Percentiles rank a stretch among this genome's conserved stretches.
These are phyloP conservation scores for Pisolithus marmoratus DNA, from an alignment of 768 basidiomycete genomes.

Conservation along the genomic window DNA sequence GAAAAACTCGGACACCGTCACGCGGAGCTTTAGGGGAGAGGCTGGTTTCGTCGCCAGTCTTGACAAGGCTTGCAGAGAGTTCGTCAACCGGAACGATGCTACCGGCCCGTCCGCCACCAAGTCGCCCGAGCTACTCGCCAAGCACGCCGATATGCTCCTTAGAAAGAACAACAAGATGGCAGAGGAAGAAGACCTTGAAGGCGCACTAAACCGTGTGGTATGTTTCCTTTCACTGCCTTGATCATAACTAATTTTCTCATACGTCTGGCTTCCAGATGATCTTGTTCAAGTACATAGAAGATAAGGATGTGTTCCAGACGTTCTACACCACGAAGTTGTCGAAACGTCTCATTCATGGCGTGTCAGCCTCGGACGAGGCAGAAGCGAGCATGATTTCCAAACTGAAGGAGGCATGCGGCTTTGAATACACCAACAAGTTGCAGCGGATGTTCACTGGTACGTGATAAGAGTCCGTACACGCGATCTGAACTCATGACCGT, in stretches of 20 bases:
- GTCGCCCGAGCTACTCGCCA: conserved; percentile 89
- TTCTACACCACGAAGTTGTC: conserved; percentile 95
- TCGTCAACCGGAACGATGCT: conserved; percentile 89
- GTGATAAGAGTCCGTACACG: conserved; percentile 5
- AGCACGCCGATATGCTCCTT: conserved; percentile 83
- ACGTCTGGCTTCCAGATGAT: conserved; percentile 62
- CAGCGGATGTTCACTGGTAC: conserved; percentile 95
- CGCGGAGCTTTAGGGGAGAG: conserved; percentile 85
- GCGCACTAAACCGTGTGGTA: conserved; percentile 86
- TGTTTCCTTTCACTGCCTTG: conserved; percentile 20
- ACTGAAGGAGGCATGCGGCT: conserved; percentile 93
- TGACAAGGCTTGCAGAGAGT: conserved; percentile 93
- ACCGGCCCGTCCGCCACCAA: conserved; percentile 80
- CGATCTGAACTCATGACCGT: conserved; percentile 1
- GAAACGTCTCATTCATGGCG: conserved; percentile 84
- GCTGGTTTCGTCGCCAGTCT: conserved; percentile 90
- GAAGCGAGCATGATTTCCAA: conserved; percentile 98
- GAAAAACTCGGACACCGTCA: conserved; percentile 87
- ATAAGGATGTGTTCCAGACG: conserved; percentile 98
- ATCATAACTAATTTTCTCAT: conserved; percentile 1
- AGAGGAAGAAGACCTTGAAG: conserved; percentile 88
- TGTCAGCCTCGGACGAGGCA: conserved; percentile 92
- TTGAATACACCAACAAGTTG: conserved; percentile 94
- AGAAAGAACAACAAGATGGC: conserved; percentile 94
- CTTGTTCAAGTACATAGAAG: conserved; percentile 96